phyloP scores from a whole-genome alignment of 805 yeast species.

The Ogataea pini region DNA sequence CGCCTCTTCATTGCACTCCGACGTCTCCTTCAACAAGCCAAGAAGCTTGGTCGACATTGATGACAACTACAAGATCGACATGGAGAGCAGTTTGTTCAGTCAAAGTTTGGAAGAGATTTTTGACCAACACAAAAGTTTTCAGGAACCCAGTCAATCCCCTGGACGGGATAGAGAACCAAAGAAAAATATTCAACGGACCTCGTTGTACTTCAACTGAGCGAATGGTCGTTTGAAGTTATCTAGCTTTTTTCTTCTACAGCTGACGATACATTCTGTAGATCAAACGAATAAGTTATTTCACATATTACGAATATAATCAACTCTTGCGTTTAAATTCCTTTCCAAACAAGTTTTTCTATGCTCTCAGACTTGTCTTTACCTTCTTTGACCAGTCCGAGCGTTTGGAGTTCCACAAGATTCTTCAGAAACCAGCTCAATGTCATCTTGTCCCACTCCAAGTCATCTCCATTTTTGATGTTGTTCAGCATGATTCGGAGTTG shows the following conservation, averaged over 20 bases:
- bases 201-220: slow-evolving; percentile 22
- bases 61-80: background rate
- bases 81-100: slow-evolving; percentile 10
- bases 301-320: slow-evolving; percentile 5
- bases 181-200: slow-evolving; percentile 20
- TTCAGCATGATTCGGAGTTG: slow-evolving; percentile 1
- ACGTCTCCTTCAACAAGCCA: background rate
- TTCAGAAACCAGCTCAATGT: slow-evolving; percentile 74
- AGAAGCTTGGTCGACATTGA: background rate
- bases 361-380: slow-evolving; percentile 60
- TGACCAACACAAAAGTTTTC: slow-evolving; percentile 2
- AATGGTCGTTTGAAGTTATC: background rate
- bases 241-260: background rate
- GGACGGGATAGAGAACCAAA: slow-evolving; percentile 1
- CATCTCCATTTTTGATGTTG: slow-evolving; percentile 38
- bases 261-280: background rate
- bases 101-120: slow-evolving; percentile 17
- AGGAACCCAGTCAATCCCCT: slow-evolving; percentile 4
- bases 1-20: background rate
- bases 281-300: background rate
- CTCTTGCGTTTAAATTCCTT: slow-evolving; percentile 44
- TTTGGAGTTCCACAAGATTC: slow-evolving; percentile 66
- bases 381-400: slow-evolving; percentile 68
- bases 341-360: slow-evolving; percentile 73
- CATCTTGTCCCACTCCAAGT: slow-evolving; percentile 59